These are phyloP conservation scores for Pyrenula aspistea DNA, from an alignment of 495 filamentous ascomycete species.

Conservation along the genomic window DNA sequence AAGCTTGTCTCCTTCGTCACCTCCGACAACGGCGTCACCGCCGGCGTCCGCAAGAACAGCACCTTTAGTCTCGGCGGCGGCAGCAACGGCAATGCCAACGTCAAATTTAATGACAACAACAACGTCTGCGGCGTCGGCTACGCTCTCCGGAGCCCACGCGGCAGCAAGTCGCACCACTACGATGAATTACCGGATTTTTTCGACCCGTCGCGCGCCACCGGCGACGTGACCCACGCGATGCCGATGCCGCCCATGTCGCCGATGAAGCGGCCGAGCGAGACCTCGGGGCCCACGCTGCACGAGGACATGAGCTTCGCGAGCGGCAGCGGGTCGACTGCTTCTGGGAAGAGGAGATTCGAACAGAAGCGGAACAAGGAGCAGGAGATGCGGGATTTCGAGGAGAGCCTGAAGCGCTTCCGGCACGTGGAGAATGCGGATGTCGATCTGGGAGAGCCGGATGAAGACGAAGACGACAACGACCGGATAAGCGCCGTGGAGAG, in stretches of 20 bases:
- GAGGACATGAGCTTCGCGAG: slow-evolving; percentile 17
- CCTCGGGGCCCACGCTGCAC: slow-evolving; percentile 6
- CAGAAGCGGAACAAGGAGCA: background rate
- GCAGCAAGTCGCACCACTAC: background rate
- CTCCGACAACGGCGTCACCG: slow-evolving; percentile 28
- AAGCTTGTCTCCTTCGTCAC: slow-evolving; percentile 31
- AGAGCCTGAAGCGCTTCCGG: slow-evolving; percentile 35
- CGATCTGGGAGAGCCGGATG: background rate
- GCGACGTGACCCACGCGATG: slow-evolving; percentile 28
- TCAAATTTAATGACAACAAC: too few species aligned
- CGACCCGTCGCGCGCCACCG: slow-evolving; percentile 29
- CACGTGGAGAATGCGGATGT: slow-evolving; percentile 10
- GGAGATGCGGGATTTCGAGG: slow-evolving; percentile 1
- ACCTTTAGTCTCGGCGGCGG: too few species aligned
- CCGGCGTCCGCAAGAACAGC: slow-evolving; percentile 9
- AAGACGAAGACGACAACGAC: too few species aligned
- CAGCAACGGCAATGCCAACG: too few species aligned
- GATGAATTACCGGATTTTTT: slow-evolving; percentile 30
- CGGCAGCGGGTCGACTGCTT: slow-evolving; percentile 3
- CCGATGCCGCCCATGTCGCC: slow-evolving; percentile 27
- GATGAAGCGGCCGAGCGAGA: slow-evolving; percentile 30
- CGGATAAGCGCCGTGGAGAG: too few species aligned
- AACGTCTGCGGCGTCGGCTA: slow-evolving; percentile 14
- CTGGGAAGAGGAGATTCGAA: slow-evolving; percentile 14
- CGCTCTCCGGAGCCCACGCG: background rate